Conservation (phyloP, 2,329 filamentous ascomycete species). For the Pezicula radicicola region DNA sequence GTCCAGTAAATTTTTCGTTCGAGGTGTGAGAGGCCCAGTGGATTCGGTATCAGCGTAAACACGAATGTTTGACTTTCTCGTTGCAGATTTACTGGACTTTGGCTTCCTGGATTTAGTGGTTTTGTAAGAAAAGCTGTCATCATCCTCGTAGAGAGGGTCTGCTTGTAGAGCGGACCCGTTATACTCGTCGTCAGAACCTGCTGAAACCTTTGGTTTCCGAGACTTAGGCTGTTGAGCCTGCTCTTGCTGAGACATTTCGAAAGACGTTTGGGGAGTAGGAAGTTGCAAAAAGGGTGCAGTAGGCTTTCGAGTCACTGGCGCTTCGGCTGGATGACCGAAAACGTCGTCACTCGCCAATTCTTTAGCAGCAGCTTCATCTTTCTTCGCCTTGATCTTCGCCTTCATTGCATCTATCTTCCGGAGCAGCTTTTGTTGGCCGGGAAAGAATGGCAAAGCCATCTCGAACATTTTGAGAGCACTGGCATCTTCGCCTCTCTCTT, state of each 20-base stretch:
- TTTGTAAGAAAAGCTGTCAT: conserved; percentile 28
- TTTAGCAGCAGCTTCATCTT: conserved; percentile 20
- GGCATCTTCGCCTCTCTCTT: conserved; percentile 74
- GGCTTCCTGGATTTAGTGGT: conserved; percentile 24
- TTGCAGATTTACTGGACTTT: conserved; percentile 25
- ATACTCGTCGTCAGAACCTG: conserved; percentile 30
- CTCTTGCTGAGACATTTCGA: conserved; percentile 13
- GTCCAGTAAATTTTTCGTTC: conserved; percentile 59
- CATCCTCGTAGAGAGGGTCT: conserved; percentile 36
- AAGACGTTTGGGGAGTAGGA: conserved; percentile 16
- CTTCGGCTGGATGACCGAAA: conserved; percentile 2
- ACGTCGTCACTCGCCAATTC: conserved; percentile 2
- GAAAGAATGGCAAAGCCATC: conserved; percentile 80
- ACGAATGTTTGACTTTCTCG: conserved; percentile 21
- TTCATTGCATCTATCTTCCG: conserved; percentile 66
- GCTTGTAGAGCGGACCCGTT: conserved; percentile 28
- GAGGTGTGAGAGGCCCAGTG: conserved; percentile 30
- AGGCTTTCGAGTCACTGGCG: conserved; percentile 9
- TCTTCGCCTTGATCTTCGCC: conserved; percentile 43
- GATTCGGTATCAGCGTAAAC: conserved; percentile 38
- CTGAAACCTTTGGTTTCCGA: conserved; percentile 15
- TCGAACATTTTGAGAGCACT: conserved; percentile 85
- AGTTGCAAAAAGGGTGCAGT: conserved; percentile 19
- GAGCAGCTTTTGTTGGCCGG: conserved; percentile 73
- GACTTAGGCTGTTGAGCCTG: conserved; percentile 14